Base-by-base conservation (phyloP, 1,139 yeast species). In the Magnusiomyces starmeri region DNA sequence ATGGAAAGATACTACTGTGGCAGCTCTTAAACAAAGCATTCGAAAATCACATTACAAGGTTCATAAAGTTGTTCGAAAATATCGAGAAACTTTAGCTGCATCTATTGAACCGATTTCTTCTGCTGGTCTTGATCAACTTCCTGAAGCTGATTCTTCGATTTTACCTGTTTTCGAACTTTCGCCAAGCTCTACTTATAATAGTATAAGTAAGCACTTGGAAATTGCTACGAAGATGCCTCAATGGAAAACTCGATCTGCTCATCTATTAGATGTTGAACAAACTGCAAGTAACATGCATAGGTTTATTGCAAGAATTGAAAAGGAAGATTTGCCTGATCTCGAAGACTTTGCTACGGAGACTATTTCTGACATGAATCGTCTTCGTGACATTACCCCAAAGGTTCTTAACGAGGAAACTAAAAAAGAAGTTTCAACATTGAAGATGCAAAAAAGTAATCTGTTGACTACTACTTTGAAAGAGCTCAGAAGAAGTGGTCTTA, bases 1-100 rank as follows among this genome's bases (percentile, higher is more conserved):
- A 64, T 94, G 98, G 97, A 89, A 90, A 62, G 99, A 94, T 69
- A 92, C 90, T 12, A 94, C 94, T 62, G 81, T 89, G 47, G 95
- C 85, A 64, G 96, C 98, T 0, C 75, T 94, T 60, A 88, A 87
- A 60, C 97, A 90, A 68, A 87, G 96, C 70, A 92, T 98, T 3
- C 81, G 87, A 59, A 79, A 83, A 51, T 89, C 97, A 0, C 98
- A 94, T 65, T 79, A 82, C 57, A 81, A 76, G 60, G 79, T 94
- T 54, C 92, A 84, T 76, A 92, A 89, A 68, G 68, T 87, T 54
- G 85, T 92, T 9, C 77, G 92, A 57, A 89, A 88, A 65, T 92
- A 87, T 65, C 79, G 98, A 49, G 76, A 76, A 2, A 62, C 85
- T 39, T 68, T 92, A 21, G 67, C 76, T 3, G 74, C 75, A 26